Conservation (phyloP, 306 rosid genomes). For the Cicer bijugum region DNA sequence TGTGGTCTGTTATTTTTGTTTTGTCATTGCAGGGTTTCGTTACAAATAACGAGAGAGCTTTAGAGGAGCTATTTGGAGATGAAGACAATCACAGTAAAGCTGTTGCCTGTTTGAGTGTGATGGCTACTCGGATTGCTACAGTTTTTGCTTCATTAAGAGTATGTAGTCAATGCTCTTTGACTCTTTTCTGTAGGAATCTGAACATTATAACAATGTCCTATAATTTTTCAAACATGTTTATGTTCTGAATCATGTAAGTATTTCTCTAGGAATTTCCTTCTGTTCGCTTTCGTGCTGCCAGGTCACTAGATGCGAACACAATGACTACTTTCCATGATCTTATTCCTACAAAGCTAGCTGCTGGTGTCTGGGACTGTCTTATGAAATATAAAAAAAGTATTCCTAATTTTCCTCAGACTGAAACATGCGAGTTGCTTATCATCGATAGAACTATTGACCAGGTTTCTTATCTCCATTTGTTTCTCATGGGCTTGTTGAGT, state of each 20-base stretch:
- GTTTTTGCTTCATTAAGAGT: conserved; percentile 98
- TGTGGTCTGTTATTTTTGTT: conserved; percentile 26
- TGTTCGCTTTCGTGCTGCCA: conserved; percentile 91
- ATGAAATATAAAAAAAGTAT: conserved; percentile 72
- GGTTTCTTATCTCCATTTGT: conserved; percentile 64
- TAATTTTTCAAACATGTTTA: conserved; percentile 32
- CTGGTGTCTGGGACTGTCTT: conserved; percentile 89
- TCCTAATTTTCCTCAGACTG: conserved; percentile 83
- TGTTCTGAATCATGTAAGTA: conserved; percentile 41
- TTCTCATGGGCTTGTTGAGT: conserved; percentile 38
- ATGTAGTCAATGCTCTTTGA: conserved; percentile 36
- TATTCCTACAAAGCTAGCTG: conserved; percentile 94
- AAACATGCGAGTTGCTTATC: conserved; percentile 92
- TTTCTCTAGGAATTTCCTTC: conserved; percentile 76
- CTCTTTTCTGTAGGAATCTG: conserved; percentile 23
- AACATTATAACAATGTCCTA: conserved; percentile 23
- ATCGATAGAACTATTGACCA: conserved; percentile 96
- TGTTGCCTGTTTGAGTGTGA: conserved; percentile 73
- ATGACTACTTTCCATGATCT: conserved; percentile 91
- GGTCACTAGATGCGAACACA: conserved; percentile 89
- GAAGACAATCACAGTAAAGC: conserved; percentile 70
- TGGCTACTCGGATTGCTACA: conserved; percentile 85
- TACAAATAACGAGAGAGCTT: conserved; percentile 86
- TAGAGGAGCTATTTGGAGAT: conserved; percentile 87
- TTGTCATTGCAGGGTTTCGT: conserved; percentile 69